Conservation (phyloP, 2,329 filamentous ascomycete genomes). For the Lomentospora prolificans region DNA sequence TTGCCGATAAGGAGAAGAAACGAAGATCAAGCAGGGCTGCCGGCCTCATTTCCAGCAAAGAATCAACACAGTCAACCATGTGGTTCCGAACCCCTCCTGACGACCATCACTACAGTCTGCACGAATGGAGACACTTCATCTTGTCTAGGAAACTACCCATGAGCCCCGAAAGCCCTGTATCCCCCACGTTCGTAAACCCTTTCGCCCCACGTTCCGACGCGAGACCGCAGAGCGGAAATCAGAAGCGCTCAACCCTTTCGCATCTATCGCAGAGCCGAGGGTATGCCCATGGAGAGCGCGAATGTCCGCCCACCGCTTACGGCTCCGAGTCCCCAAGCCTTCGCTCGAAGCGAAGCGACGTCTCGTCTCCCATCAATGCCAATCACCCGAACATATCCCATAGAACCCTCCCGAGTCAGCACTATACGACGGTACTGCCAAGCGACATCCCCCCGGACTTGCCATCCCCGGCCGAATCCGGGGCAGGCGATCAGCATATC, state of each 20-base stretch:
- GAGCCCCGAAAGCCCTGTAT: constrained; percentile 42
- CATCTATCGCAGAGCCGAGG: constrained; percentile 21
- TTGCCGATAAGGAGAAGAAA: constrained; percentile 53
- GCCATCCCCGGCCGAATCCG: constrained; percentile 43
- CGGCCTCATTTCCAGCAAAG: constrained; percentile 40
- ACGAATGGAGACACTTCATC: constrained; percentile 51
- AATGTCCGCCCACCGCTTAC: constrained; percentile 40
- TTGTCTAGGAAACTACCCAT: constrained; percentile 32
- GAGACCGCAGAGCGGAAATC: constrained; percentile 34
- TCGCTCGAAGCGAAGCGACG: constrained; percentile 51
- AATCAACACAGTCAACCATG: constrained; percentile 35
- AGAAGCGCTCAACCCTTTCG: constrained; percentile 35
- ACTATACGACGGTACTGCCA: constrained; percentile 42
- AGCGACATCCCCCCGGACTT: constrained; percentile 44
- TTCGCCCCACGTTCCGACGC: constrained; percentile 26
- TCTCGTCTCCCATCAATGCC: constrained; percentile 47
- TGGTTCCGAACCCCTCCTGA: constrained; percentile 47
- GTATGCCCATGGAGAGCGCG: constrained; percentile 31
- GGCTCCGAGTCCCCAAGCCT: constrained; percentile 51
- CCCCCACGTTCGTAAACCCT: constrained; percentile 44
- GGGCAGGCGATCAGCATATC: constrained; percentile 38
- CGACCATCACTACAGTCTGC: constrained; percentile 39
- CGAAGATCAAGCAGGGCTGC: constrained; percentile 54
- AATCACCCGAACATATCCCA: constrained; percentile 30
- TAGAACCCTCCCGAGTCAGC: constrained; percentile 26